Evolutionary conservation across 495 filamentous ascomycete species (phyloP), one percentile per base, ranked within the genome.

Genomic region (Astrothelium subdiscretum): DNA sequence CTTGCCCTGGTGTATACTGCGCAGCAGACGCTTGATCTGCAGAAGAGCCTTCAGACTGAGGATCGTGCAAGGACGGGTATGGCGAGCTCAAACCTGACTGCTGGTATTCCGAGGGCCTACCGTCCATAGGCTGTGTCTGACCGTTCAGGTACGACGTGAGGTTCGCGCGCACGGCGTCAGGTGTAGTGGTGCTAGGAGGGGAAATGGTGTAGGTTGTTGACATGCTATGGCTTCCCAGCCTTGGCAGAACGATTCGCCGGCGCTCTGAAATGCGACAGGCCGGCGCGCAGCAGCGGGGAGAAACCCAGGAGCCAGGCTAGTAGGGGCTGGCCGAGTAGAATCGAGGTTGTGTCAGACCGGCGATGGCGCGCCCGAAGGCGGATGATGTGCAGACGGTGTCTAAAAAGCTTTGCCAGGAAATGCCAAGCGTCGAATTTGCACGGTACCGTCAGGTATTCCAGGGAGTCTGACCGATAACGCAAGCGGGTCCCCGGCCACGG

Each of bases 81-180:
- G 87, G 85, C 69, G 85, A 85, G 77, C 83, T 85, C 92, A 89
- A 95, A 96, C 91, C 92, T 95, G 91, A 87, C 86, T 96, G 92
- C 88, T 90, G 85, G 81, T 92, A 96, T 77, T 95, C 91, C 80
- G 89, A 79, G 73, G 88, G 83, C 81, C 87, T 84, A 83, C 89
- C 88, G 83, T 92, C 89, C 88, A 96, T 94, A 86, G 78, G 80
- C 75, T 75, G 77, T 67, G 75, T 74, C 24, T 59, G 64, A 62
- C 59, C 63, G 44, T 69, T 68, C 38, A 69, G 54, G 63, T 71
- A 65, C 29, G 61, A 63, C 58, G 71, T 54, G 32, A 73, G 69
- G 57, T 65, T 75, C 66, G 70, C 73, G 69, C 69, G 70, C 29
- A 65, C 63, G 18, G 67, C 32, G 48, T 64, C 64, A 61, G 20